These are phyloP conservation scores for Lachnellula suecica DNA, from an alignment of 2,329 filamentous ascomycete species.

Conservation along the genomic window DNA sequence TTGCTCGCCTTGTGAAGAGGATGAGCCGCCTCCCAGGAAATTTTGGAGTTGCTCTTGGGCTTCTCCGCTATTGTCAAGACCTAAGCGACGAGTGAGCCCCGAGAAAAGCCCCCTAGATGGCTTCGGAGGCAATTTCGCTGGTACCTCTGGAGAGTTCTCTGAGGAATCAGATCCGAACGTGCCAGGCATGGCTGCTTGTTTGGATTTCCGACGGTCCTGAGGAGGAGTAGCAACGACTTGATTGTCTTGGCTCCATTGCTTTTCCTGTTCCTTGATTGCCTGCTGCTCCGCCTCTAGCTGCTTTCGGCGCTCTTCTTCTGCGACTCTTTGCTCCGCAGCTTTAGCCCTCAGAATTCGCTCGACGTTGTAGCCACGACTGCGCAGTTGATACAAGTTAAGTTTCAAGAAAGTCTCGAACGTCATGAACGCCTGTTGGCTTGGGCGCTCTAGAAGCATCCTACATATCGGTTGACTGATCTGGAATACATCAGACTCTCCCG, in stretches of 20 bases:
- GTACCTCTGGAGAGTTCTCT: constrained; percentile 43
- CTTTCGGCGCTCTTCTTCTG: constrained; percentile 77
- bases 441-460: constrained; percentile 74
- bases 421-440: constrained; percentile 84
- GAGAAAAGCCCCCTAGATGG: constrained; percentile 61
- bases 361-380: constrained; percentile 91
- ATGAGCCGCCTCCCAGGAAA: constrained; percentile 36
- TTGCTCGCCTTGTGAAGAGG: neutral
- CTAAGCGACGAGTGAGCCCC: constrained; percentile 63
- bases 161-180: constrained; percentile 66
- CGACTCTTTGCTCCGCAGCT: constrained; percentile 82
- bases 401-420: constrained; percentile 90
- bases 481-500: constrained; percentile 75
- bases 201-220: constrained; percentile 37
- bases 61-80: constrained; percentile 55
- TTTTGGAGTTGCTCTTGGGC: constrained; percentile 44
- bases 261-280: constrained; percentile 61
- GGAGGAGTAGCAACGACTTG: constrained; percentile 17
- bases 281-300: constrained; percentile 72
- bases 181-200: constrained; percentile 64
- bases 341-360: constrained; percentile 89
- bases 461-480: constrained; percentile 89
- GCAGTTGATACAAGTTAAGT: constrained; percentile 77
- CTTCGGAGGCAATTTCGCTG: constrained; percentile 36
- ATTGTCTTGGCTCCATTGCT: constrained; percentile 37